Evolutionary conservation across 768 basidiomycete species (phyloP), one percentile per base, ranked within the genome.

Genomic region (Boletus insuetus): DNA sequence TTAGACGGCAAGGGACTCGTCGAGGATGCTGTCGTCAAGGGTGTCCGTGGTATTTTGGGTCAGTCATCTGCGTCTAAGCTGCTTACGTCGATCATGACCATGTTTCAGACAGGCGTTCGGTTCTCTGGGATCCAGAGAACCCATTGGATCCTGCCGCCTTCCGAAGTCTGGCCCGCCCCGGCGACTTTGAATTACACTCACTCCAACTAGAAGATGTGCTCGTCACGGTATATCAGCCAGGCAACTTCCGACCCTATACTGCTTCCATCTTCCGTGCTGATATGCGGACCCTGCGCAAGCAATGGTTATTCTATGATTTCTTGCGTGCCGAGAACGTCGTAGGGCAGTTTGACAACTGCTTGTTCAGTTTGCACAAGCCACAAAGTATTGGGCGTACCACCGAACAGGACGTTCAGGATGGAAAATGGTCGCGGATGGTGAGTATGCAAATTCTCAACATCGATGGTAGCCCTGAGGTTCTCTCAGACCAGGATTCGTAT

Each of bases 251-350:
- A 14, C 97, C 97, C 0, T 94, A 88, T 68, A 93, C 88, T 0
- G 85, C 89, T 12, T 93, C 90, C 8, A 93, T 99, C 46, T 99
- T 98, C 76, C 87, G 89, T 55, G 97, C 97, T 24, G 89, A 93
- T 62, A 81, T 98, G 35, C 80, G 82, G 13, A 80, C 78, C 29
- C 83, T 98, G 60, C 79, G 97, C 52, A 98, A 97, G 70, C 86
- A 89, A 64, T 98, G 94, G 94, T 63, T 96, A 37, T 97, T 97
- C 71, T 95, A 95, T 70, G 97, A 99, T 71, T 86, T 98, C 59
- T 74, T 98, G 56, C 69, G 67, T 46, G 95, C 97, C 0, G 95
- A 98, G 67, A 91, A 89, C 59, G 89, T 98, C 40, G 96, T 97
- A 10, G 97, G 97, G 5, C 97, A 99, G 69, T 91, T 94, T 59